Evolutionary conservation across 2,329 filamentous ascomycete genomes (phyloP).

Genomic region (Exophiala lecanii-corni): DNA sequence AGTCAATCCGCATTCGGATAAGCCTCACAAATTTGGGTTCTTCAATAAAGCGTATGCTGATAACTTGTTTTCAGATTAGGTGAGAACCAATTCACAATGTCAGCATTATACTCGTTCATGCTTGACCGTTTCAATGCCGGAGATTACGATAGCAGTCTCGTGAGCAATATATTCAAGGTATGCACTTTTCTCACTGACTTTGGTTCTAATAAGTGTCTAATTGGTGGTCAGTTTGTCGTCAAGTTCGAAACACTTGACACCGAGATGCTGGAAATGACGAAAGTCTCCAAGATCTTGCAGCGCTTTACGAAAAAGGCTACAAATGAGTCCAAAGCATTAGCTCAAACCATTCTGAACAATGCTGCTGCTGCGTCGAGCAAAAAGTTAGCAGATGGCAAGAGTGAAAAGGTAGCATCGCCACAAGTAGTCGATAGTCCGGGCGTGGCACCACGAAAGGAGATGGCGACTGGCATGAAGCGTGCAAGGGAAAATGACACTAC

Average conservation of each 20-base stretch:
- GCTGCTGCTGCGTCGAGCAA: conserved; percentile 40
- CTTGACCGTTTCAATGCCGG: conserved; percentile 45
- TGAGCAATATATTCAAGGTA: conserved; percentile 44
- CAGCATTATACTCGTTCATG: conserved; percentile 46
- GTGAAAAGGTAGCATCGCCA: conserved; percentile 34
- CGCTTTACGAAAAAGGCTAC: conserved; percentile 56
- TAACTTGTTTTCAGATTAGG: conserved; percentile 41
- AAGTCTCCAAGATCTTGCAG: conserved; percentile 54
- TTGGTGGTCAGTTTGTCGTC: conserved; percentile 43
- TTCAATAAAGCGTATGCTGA: conserved; percentile 13
- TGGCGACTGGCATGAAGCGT: conserved; percentile 13
- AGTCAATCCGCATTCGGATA: not conserved
- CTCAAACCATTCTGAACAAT: conserved; percentile 51
- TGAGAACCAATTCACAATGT: conserved; percentile 45
- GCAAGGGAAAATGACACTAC: conserved; percentile 15
- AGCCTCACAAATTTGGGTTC: not conserved
- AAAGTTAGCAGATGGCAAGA: conserved; percentile 38
- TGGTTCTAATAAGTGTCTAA: not conserved
- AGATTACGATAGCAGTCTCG: conserved; percentile 43
- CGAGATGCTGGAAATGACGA: conserved; percentile 56
- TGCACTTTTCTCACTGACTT: conserved; percentile 27
- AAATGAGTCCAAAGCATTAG: conserved; percentile 51
- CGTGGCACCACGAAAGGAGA: conserved; percentile 12
- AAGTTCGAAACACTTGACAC: conserved; percentile 55
- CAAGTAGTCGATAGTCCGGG: conserved; percentile 12